Percentiles rank a stretch among this genome's conserved stretches.
Evolutionary conservation across 495 filamentous ascomycete genomes (phyloP).

Genomic region (Astrocystis sublimbata): DNA sequence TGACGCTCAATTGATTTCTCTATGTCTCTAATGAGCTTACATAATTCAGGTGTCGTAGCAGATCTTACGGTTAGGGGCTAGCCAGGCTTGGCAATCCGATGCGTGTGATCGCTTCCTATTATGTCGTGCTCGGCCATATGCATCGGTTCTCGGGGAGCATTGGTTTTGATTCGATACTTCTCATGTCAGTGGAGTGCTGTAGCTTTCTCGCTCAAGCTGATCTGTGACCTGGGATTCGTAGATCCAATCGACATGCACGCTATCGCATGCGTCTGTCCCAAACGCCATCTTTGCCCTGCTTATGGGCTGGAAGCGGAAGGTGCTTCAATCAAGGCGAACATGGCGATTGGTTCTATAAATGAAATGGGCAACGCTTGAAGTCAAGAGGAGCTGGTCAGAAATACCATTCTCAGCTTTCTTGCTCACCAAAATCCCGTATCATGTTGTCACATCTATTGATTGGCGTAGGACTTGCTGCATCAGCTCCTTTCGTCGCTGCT

Average conservation of each 20-base stretch:
- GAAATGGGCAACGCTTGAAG: neutral
- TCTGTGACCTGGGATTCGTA: neutral
- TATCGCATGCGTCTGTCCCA: neutral
- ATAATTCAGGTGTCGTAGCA: too few relatives aligned
- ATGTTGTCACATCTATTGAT: slow-evolving; percentile 1
- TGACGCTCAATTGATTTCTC: too few relatives aligned
- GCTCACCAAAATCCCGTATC: neutral
- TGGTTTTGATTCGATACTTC: neutral
- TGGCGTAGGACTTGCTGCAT: slow-evolving; percentile 38
- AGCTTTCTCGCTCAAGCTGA: neutral
- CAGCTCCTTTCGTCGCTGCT: slow-evolving; percentile 39
- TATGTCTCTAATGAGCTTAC: too few relatives aligned
- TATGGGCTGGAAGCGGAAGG: slow-evolving; percentile 6
- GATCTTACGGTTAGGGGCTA: neutral
- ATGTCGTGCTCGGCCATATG: slow-evolving; percentile 7
- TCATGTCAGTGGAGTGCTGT: neutral
- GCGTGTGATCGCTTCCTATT: neutral
- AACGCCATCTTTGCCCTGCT: slow-evolving; percentile 3
- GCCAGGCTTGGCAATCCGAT: neutral
- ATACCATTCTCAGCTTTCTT: neutral
- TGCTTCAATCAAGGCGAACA: neutral
- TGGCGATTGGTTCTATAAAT: slow-evolving; percentile 1
- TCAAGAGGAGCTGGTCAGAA: neutral
- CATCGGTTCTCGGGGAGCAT: slow-evolving; percentile 5
- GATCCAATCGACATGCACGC: neutral